Base-by-base conservation (phyloP, 2,329 filamentous ascomycete genomes). In the Hypoxylon sp. region DNA sequence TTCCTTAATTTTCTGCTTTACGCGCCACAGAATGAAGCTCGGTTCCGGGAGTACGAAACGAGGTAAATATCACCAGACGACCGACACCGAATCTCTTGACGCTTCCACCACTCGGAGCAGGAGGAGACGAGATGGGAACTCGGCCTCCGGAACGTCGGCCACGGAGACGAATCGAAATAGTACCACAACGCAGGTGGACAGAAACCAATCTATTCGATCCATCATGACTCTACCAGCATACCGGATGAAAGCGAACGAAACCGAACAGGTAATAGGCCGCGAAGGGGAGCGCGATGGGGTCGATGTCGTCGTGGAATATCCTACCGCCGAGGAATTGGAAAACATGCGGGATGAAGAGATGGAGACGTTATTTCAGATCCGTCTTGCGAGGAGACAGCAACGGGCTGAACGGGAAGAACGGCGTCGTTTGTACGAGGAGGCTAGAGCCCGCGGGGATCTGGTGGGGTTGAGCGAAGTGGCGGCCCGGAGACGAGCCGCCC, bases 191-290 rank as follows among this genome's bases (percentile, higher is more conserved):
- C 79, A 76, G 0, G 87, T 97, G 11, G 92, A 95, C 75, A 87
- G 95, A 30, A 91, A 95, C 72, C 93, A 92, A 0, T 96, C 93
- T 7, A 85, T 98, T 46, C 90, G 95, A 58, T 97, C 93, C n/a
- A 89, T 98, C 59, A 96, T 97, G 86, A 98, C 96, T 0, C 81
- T 99, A 2, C 96, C 96, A 0, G 87, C 92, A 0, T 99, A 99
- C 77, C 90, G 91, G 2, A 86, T 85, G 14, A 88, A 87, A 26
- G 88, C 93, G 0, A 84, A 87, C 51, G 89, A 91, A 18, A 89
- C 88, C 46, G 96, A 99, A 78, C 89, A 90, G 70, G 89, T 97
- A 1, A 84, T 98, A 49, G 96, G 89, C 6, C 87, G 94, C 4
- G 96, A 97, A 78, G 96, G 96, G 51, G 96, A 99, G 76, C 87